These are phyloP conservation scores for Teratosphaeriaceae sp. DNA, from an alignment of 2,329 filamentous ascomycete genomes.

Conservation along the genomic window DNA sequence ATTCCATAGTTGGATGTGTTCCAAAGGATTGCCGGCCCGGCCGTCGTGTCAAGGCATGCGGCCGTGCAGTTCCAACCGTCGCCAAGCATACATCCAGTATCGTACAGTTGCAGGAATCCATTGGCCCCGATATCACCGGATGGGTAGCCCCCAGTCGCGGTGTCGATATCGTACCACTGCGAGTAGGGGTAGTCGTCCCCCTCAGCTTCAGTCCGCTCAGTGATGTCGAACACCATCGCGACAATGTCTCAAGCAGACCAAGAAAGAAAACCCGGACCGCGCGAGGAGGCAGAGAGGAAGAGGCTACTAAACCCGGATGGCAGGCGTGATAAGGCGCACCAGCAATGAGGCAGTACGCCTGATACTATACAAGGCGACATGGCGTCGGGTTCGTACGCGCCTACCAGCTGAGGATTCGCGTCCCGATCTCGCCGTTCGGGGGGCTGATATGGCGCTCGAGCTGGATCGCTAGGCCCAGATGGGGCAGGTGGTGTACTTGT, in stretches of 20 bases:
- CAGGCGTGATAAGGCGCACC: too few relatives aligned
- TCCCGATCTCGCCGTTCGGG: too few relatives aligned
- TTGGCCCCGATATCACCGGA: background rate
- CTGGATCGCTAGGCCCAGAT: too few relatives aligned
- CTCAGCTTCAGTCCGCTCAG: background rate
- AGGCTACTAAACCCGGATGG: background rate
- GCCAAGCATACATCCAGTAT: slow-evolving; percentile 1
- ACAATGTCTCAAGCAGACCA: too few relatives aligned
- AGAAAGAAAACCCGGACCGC: too few relatives aligned
- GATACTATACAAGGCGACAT: too few relatives aligned
- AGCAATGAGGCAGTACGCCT: too few relatives aligned
- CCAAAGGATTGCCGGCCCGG: slow-evolving; percentile 5
- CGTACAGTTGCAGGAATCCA: slow-evolving; percentile 4
- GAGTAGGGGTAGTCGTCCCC: background rate
- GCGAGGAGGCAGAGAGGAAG: background rate
- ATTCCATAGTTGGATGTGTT: background rate
- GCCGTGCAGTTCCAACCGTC: slow-evolving; percentile 7
- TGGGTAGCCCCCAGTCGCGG: background rate
- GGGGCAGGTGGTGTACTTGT: too few relatives aligned
- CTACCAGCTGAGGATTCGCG: too few relatives aligned
- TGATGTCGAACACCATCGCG: slow-evolving; percentile 1
- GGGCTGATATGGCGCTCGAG: too few relatives aligned
- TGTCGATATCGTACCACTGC: slow-evolving; percentile 7
- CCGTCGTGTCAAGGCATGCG: slow-evolving; percentile 6
- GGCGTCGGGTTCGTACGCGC: too few relatives aligned